A percentile compares a stretch with the other conserved stretches of the same genome.
Evolutionary conservation across 306 rosid genomes (phyloP).

Genomic region (Acacia confusa): DNA sequence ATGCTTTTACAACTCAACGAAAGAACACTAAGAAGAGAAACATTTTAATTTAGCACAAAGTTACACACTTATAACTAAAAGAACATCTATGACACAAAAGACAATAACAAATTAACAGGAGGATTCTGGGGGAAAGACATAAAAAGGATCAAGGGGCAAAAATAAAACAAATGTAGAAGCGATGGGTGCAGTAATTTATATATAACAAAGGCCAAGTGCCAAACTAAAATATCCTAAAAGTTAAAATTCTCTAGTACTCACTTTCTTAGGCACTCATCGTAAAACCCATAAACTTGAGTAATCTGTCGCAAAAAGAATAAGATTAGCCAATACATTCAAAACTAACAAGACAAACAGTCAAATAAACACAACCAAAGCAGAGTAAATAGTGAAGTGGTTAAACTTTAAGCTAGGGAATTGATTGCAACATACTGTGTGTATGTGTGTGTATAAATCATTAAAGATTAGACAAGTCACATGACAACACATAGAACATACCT

Average conservation of each 20-base stretch:
- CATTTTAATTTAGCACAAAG: no score
- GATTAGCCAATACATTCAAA: background rate
- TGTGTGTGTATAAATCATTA: background rate
- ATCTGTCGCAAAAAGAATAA: background rate
- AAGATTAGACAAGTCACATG: slow-evolving; percentile 1
- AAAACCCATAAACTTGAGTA: slow-evolving; percentile 21
- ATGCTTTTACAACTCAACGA: no score
- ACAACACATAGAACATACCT: slow-evolving; percentile 53
- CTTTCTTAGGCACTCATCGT: slow-evolving; percentile 10
- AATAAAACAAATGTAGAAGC: no score
- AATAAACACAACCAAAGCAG: background rate
- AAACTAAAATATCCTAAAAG: background rate
- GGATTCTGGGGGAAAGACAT: no score
- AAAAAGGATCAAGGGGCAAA: no score
- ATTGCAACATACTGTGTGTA: background rate
- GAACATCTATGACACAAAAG: no score
- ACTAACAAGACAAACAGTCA: background rate
- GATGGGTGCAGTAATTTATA: background rate
- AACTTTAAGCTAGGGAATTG: background rate
- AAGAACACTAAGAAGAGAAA: no score
- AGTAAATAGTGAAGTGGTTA: background rate
- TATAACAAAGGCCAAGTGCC: background rate
- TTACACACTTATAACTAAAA: no score
- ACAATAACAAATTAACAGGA: no score
- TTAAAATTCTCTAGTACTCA: background rate